Evolutionary conservation across 177 flowering plant species (phyloP).

Genomic region (Vitis hybrid): DNA sequence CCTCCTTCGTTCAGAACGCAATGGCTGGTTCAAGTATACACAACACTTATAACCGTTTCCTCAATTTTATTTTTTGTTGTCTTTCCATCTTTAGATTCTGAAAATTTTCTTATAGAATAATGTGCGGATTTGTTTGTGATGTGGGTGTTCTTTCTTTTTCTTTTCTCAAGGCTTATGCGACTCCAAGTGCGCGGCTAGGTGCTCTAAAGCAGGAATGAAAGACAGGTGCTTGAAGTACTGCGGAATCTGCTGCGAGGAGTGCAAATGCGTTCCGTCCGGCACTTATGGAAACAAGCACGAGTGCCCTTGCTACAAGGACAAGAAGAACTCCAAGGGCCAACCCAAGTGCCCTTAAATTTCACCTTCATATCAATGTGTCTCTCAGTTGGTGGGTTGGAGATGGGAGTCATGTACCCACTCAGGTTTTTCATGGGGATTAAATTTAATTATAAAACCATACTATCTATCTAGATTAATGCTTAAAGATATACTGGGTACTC

Average conservation of each 20-base stretch:
- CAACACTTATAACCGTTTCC: neutral
- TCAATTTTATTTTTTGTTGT: neutral
- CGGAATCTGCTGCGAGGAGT: conserved; percentile 36
- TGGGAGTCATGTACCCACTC: too few relatives aligned
- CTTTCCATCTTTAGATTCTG: neutral
- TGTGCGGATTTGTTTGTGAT: neutral
- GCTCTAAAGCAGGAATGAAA: conserved; percentile 27
- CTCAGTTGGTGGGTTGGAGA: too few relatives aligned
- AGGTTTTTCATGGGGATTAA: too few relatives aligned
- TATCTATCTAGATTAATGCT: too few relatives aligned
- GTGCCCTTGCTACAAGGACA: conserved; percentile 42
- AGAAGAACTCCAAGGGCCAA: conserved; percentile 41
- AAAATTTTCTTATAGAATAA: neutral
- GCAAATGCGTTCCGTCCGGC: conserved; percentile 43
- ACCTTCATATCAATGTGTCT: too few relatives aligned
- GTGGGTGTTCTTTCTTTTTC: too few relatives aligned
- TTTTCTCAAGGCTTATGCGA: conserved; percentile 24
- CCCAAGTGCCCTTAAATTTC: conserved; percentile 38
- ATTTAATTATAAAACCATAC: too few relatives aligned
- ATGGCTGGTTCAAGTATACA: conserved; percentile 28
- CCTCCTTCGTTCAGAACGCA: conserved; percentile 26
- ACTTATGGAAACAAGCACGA: conserved; percentile 45
- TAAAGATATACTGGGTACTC: too few relatives aligned
- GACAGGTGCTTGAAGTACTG: conserved; percentile 47
- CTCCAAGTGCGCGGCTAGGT: conserved; percentile 32